Base-by-base conservation (phyloP, 805 yeast genomes). In the Starmerella tilneyi region DNA sequence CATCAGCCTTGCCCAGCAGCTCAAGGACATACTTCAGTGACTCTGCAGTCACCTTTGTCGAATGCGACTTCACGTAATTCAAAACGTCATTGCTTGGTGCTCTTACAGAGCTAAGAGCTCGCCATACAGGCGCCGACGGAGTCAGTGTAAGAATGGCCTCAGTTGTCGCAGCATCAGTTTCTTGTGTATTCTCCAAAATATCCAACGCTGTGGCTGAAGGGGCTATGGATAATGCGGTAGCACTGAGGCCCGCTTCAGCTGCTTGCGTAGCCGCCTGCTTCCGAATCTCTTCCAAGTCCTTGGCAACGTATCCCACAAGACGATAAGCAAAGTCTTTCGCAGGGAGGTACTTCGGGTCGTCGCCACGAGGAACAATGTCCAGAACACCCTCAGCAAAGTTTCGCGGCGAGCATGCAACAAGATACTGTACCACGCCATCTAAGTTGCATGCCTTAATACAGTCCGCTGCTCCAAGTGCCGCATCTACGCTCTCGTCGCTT, bases 401-500 rank as follows among this genome's bases (percentile, higher is more conserved):
- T 5, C 51, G 56, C 47, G 54, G 47, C 41, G 63, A 56, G 59
- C 60, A 67, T 45, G n/a, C 12, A 9, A 35, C 26, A 15, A 56
- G 36, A 17, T 69, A 69, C 39, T 71, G 72, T 48, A 85, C 71
- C 1, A 85, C 65, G 1, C 69, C 67, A 4, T 72, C 62, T 5
- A 86, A 65, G 41, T 74, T 73, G 50, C 92, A 77, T 0, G 89
- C 76, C 43, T 75, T 75, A 42, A 89, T 71, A 59, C 96, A 89
- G 53, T 88, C 94, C 34, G 81, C 65, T 0, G 96, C 82, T 5
- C 85, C 79, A 12, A 81, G 62, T 0, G 97, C 84, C 5, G 84
- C 74, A 51, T 86, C 94, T 41, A 92, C 80, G 55, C 89, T 96
- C 57, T 84, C 94, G 46, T 84, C 94, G 2, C 94, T 75, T 11